These are phyloP conservation scores for Pelargonium citronellum DNA, from an alignment of 441 rosid genomes.

Conservation along the genomic window DNA sequence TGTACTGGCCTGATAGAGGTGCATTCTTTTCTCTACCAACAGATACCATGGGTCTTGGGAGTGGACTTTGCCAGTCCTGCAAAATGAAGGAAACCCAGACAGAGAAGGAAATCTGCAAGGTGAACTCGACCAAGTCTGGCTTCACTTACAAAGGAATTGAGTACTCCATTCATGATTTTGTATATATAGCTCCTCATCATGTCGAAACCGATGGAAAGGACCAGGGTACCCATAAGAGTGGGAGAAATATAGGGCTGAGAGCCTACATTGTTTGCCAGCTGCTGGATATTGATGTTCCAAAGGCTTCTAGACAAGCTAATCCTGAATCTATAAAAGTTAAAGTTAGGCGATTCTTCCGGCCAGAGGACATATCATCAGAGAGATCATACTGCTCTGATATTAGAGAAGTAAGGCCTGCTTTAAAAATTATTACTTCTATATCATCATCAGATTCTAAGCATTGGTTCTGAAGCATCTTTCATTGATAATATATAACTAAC, in stretches of 20 bases:
- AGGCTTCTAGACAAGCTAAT: slow-evolving; percentile 18
- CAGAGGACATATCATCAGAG: slow-evolving; percentile 32
- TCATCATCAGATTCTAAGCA: background rate
- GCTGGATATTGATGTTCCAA: slow-evolving; percentile 24
- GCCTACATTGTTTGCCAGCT: slow-evolving; percentile 32
- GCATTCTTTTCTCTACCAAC: slow-evolving; percentile 21
- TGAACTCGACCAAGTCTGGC: background rate
- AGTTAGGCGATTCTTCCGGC: slow-evolving; percentile 32
- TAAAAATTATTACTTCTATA: background rate
- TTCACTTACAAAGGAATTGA: slow-evolving; percentile 15
- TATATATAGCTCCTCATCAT: slow-evolving; percentile 14
- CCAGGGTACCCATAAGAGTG: slow-evolving; percentile 25
- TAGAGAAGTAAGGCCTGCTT: slow-evolving; percentile 23
- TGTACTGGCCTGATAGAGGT: slow-evolving; percentile 21
- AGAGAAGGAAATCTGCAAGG: slow-evolving; percentile 8
- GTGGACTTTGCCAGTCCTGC: slow-evolving; percentile 21
- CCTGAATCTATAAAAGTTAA: slow-evolving; percentile 23
- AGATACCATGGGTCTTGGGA: slow-evolving; percentile 22
- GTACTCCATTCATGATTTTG: slow-evolving; percentile 16
- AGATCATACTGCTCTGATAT: slow-evolving; percentile 31
- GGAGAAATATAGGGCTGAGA: slow-evolving; percentile 31
- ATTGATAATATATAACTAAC: background rate
- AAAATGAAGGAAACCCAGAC: slow-evolving; percentile 17
- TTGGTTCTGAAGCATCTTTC: background rate
- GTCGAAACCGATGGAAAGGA: slow-evolving; percentile 9